These are phyloP conservation scores for Candida germanica DNA, from an alignment of 805 yeast species.

Conservation along the genomic window DNA sequence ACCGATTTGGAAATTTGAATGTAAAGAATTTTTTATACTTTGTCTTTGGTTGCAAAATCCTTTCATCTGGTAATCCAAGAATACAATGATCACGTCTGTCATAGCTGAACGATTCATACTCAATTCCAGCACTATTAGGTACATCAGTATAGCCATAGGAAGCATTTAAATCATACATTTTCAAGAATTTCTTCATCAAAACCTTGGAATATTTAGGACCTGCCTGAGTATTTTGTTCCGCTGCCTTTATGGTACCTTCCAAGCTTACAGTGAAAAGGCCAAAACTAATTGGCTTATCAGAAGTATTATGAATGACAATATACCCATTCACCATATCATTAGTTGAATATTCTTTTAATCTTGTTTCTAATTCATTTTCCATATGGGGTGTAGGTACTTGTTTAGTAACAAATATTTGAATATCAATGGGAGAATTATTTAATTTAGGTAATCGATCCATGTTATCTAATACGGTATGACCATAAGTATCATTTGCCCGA, in stretches of 20 bases:
- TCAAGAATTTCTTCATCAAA: constrained; percentile 48
- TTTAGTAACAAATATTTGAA: constrained; percentile 53
- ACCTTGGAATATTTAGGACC: constrained; percentile 25
- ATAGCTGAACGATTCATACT: constrained; percentile 39
- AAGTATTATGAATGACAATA: constrained; percentile 47
- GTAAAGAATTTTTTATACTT: constrained; percentile 58
- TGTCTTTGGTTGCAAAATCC: constrained; percentile 47
- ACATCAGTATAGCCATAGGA: constrained; percentile 48
- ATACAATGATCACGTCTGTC: constrained; percentile 47
- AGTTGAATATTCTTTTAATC: constrained; percentile 40
- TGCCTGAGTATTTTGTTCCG: constrained; percentile 19
- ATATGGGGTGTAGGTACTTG: constrained; percentile 45
- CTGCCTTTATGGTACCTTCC: constrained; percentile 44
- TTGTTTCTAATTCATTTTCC: constrained; percentile 41
- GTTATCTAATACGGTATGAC: constrained; percentile 50
- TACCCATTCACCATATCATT: constrained; percentile 44
- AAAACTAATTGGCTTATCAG: constrained; percentile 41
- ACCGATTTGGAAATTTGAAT: constrained; percentile 53
- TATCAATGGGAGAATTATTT: constrained; percentile 41
- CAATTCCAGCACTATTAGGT: constrained; percentile 50
- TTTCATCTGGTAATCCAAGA: constrained; percentile 48
- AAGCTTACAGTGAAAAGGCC: constrained; percentile 46
- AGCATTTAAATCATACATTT: constrained; percentile 62
- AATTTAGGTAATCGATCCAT: constrained; percentile 47
- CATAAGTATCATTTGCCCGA: constrained; percentile 23